Evolutionary conservation across 805 yeast genomes (phyloP).

Genomic region (Martiniozyma abietophila): DNA sequence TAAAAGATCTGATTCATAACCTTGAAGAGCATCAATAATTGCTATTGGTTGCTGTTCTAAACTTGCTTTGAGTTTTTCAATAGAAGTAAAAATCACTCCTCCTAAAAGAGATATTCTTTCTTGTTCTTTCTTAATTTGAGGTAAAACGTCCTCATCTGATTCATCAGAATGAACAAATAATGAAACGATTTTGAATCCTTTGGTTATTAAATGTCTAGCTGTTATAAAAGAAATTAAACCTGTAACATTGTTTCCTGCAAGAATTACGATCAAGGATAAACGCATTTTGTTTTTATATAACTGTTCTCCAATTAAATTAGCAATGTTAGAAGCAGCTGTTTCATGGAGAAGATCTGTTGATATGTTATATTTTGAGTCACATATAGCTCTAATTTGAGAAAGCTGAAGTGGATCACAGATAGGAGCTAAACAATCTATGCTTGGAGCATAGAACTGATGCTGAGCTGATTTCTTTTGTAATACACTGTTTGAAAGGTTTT

Average conservation of each 20-base stretch:
- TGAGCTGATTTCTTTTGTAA: background rate
- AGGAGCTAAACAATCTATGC: slow-evolving; percentile 30
- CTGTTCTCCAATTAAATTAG: slow-evolving; percentile 46
- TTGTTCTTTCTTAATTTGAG: slow-evolving; percentile 37
- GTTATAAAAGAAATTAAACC: slow-evolving; percentile 71
- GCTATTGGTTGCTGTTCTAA: no score
- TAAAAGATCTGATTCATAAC: slow-evolving; percentile 59
- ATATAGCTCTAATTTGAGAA: slow-evolving; percentile 59
- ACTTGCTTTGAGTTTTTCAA: slow-evolving; percentile 28
- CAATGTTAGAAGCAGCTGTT: slow-evolving; percentile 58
- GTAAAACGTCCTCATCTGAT: slow-evolving; percentile 29
- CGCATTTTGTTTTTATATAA: slow-evolving; percentile 72
- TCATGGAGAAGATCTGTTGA: slow-evolving; percentile 43
- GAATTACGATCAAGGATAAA: slow-evolving; percentile 64
- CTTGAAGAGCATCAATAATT: slow-evolving; percentile 77
- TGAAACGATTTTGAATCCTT: slow-evolving; percentile 61
- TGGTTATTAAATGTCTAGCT: slow-evolving; percentile 69
- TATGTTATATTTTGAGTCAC: slow-evolving; percentile 45
- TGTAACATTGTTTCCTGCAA: slow-evolving; percentile 67
- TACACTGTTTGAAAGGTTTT: no score
- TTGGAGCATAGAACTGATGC: slow-evolving; percentile 1
- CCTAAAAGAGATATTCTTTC: slow-evolving; percentile 51
- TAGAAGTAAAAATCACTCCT: slow-evolving; percentile 48
- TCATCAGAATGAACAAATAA: slow-evolving; percentile 31
- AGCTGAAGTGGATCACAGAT: slow-evolving; percentile 72